phyloP scores from a whole-genome alignment of 192 early-diverging fungal species.

The Coemansia sp. region DNA sequence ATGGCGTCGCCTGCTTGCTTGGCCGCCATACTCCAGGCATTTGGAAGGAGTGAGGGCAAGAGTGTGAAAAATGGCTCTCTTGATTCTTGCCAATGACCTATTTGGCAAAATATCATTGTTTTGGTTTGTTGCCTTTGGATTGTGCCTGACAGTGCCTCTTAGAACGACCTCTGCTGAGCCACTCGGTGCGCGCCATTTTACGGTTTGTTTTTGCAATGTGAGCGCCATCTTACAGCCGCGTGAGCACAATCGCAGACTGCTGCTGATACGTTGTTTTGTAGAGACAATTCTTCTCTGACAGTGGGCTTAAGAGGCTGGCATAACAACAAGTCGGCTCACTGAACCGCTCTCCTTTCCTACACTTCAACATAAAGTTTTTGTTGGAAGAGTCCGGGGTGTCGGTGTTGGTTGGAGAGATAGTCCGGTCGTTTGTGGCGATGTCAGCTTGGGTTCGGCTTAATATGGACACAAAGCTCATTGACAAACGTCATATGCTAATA shows the following conservation, averaged over 20 bases:
- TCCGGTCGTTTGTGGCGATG: not conserved
- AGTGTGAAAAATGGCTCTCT: not conserved
- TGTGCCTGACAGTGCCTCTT: not conserved
- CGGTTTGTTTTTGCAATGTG: conserved; percentile 4
- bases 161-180: conserved; percentile 4
- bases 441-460: not conserved
- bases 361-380: not conserved
- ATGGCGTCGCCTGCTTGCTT: not conserved
- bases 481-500: not conserved
- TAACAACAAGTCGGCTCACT: not conserved
- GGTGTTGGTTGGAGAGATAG: not conserved
- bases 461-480: not conserved
- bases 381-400: not conserved
- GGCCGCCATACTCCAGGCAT: not conserved
- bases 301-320: not conserved
- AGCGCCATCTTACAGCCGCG: not conserved
- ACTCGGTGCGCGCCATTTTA: not conserved
- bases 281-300: not conserved
- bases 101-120: conserved; percentile 7
- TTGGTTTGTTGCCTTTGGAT: conserved; percentile 10
- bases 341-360: not conserved
- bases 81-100: conserved; percentile 12
- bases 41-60: not conserved
- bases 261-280: not conserved
- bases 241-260: not conserved